Base-by-base conservation (phyloP, 345 rosid species). In the Adansonia digitata region DNA sequence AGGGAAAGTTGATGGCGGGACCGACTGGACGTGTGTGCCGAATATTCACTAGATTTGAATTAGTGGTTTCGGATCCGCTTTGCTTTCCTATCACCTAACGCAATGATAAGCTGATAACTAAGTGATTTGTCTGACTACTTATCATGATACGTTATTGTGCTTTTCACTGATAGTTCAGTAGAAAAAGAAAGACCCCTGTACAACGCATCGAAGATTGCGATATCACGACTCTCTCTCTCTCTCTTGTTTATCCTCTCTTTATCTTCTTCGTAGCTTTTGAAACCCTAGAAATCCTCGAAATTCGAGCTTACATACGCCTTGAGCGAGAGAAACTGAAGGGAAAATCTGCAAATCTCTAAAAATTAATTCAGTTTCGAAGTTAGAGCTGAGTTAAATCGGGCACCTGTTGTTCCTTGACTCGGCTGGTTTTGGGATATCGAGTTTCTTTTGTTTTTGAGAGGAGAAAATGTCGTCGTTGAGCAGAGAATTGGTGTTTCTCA, bases 401-500 rank as follows among this genome's bases (percentile, higher is more conserved):
- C 71, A n/a, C 40, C 59, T n/a, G n/a, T n/a, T 27, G 60, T 72
- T 72, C 37, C 49, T 72, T 43, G 27, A 46, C 66, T 42, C 57
- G 17, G 73, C 39, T 15, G 3, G 74, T 61, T 68, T 55, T 2
- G 61, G 2, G 53, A 59, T 75, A 56, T 71, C 40, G 73, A n/a
- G 40, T 52, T 26, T 66, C 8, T 69, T 24, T 68, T 37, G 40
- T 22, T 77, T 49, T 31, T 49, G 15, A 69, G 15, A 49, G 55
- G 11, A 17, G 53, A 48, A 24, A 68, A 92, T 92, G 98, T 84
- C 96, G 64, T 87, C 96, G 70, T 80, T 92, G 77, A 92, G 93
- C 84, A 85, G 97, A 74, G 98, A 94, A 83, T 75, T 92, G 84
- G 97, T 94, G 83, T 89, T 89, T 79, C 94, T 92, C 72, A 86